A percentile compares a stretch with the other conserved stretches of the same genome.
These are phyloP conservation scores for Dactylellina haptotyla DNA, from an alignment of 2,329 filamentous ascomycete species.

Conservation along the genomic window DNA sequence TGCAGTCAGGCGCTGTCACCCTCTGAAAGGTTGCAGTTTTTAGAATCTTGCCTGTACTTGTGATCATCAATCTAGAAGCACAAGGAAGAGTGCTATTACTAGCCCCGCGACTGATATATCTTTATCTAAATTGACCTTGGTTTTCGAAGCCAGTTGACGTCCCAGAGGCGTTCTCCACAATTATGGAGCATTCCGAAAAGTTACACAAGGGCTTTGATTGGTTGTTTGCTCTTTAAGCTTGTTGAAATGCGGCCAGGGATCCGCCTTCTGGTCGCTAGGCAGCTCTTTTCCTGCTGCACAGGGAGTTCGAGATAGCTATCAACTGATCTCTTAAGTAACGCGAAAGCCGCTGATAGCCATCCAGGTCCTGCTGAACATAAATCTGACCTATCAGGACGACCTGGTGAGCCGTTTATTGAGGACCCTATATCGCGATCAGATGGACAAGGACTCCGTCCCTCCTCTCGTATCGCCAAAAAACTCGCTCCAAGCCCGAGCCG, in stretches of 20 bases:
- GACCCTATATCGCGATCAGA: slow-evolving; percentile 42
- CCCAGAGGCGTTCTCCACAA: slow-evolving; percentile 6
- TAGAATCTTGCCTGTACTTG: too few species aligned
- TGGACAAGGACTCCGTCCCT: slow-evolving; percentile 27
- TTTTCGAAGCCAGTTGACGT: slow-evolving; percentile 25
- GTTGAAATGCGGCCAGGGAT: slow-evolving; percentile 47
- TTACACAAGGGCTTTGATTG: slow-evolving; percentile 38
- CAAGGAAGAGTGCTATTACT: not conserved
- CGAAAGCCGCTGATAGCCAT: slow-evolving; percentile 54
- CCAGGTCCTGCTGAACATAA: slow-evolving; percentile 15
- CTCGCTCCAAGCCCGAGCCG: slow-evolving; percentile 17
- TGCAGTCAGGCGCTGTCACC: not conserved
- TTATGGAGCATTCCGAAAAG: slow-evolving; percentile 33
- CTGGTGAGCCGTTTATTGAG: slow-evolving; percentile 43
- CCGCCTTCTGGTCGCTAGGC: slow-evolving; percentile 45
- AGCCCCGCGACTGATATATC: not conserved
- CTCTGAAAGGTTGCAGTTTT: too few species aligned
- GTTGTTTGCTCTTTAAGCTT: slow-evolving; percentile 37
- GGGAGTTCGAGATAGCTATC: slow-evolving; percentile 23
- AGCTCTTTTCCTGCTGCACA: slow-evolving; percentile 35
- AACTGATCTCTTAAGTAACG: slow-evolving; percentile 44
- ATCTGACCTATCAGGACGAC: slow-evolving; percentile 30
- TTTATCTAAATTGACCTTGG: slow-evolving; percentile 2
- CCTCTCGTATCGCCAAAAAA: slow-evolving; percentile 25
- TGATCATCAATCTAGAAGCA: slow-evolving; percentile 35